Conservation (phyloP, 495 filamentous ascomycete genomes). For the Pseudoneurospora amorphoporcata region DNA sequence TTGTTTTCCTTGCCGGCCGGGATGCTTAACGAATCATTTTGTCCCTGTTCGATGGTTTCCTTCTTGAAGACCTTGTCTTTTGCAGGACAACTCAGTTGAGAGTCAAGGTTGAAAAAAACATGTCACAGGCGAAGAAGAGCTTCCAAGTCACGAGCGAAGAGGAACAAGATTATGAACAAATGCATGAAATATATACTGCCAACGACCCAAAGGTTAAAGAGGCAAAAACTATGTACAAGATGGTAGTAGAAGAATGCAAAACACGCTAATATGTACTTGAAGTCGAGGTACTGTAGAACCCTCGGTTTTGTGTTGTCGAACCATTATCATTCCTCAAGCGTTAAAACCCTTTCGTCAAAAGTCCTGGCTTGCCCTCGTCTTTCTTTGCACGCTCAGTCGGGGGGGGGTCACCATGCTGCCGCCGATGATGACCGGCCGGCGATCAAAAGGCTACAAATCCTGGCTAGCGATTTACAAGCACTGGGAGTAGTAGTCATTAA, state of each 20-base stretch:
- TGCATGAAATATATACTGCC: neutral
- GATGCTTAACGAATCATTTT: neutral
- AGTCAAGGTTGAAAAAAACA: too few species aligned
- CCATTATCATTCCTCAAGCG: neutral
- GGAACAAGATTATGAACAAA: neutral
- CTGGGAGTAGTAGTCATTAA: constrained; percentile 32
- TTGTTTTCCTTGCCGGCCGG: neutral
- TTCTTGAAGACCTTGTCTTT: too few species aligned
- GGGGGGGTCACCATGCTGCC: neutral
- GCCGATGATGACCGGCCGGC: neutral
- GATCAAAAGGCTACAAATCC: neutral
- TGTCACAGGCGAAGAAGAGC: too few species aligned
- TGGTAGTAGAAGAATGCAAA: neutral
- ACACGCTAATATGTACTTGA: neutral
- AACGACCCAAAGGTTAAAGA: neutral
- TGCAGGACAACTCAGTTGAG: too few species aligned
- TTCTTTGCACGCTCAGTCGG: neutral
- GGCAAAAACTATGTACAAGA: neutral
- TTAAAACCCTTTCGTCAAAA: neutral
- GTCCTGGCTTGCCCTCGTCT: neutral
- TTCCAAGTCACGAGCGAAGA: too few species aligned
- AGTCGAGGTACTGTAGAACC: neutral
- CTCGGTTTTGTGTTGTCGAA: neutral
- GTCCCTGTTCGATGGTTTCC: too few species aligned
- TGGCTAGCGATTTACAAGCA: constrained; percentile 21